phyloP scores from a whole-genome alignment of 2,329 filamentous ascomycete species.

The Lasiodiplodia theobromae region DNA sequence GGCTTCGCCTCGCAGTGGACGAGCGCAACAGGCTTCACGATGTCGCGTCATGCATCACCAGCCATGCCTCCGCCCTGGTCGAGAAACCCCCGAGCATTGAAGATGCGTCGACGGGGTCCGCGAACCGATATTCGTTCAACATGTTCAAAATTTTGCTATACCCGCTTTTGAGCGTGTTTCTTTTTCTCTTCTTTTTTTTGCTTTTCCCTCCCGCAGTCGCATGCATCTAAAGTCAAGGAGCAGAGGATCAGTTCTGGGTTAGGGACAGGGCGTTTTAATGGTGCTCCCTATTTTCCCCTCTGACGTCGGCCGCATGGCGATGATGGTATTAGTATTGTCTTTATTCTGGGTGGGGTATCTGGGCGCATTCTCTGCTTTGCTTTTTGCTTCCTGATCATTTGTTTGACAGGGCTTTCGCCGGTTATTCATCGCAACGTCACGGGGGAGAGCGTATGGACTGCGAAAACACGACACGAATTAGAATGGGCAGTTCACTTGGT shows the following conservation, averaged over 20 bases:
- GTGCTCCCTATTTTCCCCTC: slow-evolving; percentile 6
- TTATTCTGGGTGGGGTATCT: slow-evolving; percentile 13
- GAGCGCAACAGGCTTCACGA: neutral
- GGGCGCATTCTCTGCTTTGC: slow-evolving; percentile 16
- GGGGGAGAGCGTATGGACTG: slow-evolving; percentile 13
- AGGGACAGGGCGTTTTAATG: slow-evolving; percentile 21
- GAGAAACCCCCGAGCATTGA: slow-evolving; percentile 27
- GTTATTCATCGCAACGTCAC: slow-evolving; percentile 6
- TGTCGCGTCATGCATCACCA: neutral
- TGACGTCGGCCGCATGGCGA: slow-evolving; percentile 12
- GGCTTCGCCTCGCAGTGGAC: neutral
- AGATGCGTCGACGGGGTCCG: slow-evolving; percentile 24
- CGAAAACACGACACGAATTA: slow-evolving; percentile 23
- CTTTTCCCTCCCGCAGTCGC: slow-evolving; percentile 9
- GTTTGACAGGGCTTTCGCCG: slow-evolving; percentile 6
- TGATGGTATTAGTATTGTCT: slow-evolving; percentile 11
- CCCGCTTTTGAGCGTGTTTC: slow-evolving; percentile 30
- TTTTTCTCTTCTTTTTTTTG: slow-evolving; percentile 2
- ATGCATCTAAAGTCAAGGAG: slow-evolving; percentile 29
- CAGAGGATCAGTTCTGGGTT: slow-evolving; percentile 9
- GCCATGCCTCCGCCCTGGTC: neutral
- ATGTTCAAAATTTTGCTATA: slow-evolving; percentile 30
- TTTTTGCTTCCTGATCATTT: slow-evolving; percentile 21
- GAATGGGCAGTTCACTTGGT: slow-evolving; percentile 17
- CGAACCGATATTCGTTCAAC: slow-evolving; percentile 25